Percentiles rank a stretch among this genome's conserved stretches.
Evolutionary conservation across 768 basidiomycete species (phyloP).

Genomic region (Lyophyllum atratum): DNA sequence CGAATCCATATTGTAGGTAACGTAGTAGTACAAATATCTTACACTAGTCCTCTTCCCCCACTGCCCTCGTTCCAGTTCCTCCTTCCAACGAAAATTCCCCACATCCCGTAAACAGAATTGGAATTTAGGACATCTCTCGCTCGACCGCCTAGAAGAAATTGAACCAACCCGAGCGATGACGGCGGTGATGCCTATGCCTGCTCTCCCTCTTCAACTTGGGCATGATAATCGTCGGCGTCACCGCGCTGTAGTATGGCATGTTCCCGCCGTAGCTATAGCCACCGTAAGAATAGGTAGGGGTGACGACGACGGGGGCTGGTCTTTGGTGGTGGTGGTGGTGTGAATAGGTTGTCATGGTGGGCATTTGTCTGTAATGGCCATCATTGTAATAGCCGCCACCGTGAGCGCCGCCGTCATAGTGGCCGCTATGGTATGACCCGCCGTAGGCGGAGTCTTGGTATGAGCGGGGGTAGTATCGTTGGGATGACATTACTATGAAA

Average conservation of each 20-base stretch:
- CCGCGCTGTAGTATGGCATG: conserved; percentile 12
- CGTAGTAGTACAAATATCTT: too few relatives aligned
- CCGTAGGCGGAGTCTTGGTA: conserved; percentile 19
- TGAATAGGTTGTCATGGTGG: conserved; percentile 11
- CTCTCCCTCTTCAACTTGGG: conserved; percentile 8
- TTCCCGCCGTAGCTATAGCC: conserved; percentile 8
- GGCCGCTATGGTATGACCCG: conserved; percentile 15
- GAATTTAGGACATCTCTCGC: not conserved
- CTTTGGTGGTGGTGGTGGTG: conserved; percentile 11
- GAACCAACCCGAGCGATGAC: conserved; percentile 14
- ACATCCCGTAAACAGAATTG: not conserved
- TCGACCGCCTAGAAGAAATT: conserved; percentile 10
- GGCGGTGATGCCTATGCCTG: conserved; percentile 11
- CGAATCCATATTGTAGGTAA: conserved; percentile 15
- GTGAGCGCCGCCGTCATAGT: conserved; percentile 4
- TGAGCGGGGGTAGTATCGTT: conserved; percentile 19
- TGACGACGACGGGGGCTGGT: conserved; percentile 15
- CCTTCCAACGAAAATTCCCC: not conserved
- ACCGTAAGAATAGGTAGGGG: conserved; percentile 12
- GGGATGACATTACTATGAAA: conserved; percentile 14
- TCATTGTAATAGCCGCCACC: conserved; percentile 12
- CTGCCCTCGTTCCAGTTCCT: not conserved
- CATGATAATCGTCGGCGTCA: conserved; percentile 14
- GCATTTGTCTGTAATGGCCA: conserved; percentile 10
- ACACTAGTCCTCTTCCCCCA: conserved; percentile 6